These are phyloP conservation scores for Euphorbia pulcherrima DNA, from an alignment of 345 rosid genomes.

Conservation along the genomic window DNA sequence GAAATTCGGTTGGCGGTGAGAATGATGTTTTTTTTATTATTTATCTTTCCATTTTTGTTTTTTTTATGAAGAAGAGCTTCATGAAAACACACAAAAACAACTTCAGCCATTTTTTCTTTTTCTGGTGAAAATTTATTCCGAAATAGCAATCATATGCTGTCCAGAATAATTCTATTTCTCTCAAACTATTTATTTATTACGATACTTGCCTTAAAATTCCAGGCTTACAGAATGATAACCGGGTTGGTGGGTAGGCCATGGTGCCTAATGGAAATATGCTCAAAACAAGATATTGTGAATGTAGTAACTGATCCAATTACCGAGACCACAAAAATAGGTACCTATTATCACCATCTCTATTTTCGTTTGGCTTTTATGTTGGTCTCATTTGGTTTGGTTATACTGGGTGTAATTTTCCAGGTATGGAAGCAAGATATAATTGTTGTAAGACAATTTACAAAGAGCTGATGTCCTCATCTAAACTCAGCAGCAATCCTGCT, in stretches of 20 bases:
- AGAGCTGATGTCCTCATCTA: slow-evolving; percentile 52
- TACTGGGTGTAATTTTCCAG: slow-evolving; percentile 33
- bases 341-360: neutral
- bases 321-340: slow-evolving; percentile 80
- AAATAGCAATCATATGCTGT: too few species aligned
- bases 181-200: too few species aligned
- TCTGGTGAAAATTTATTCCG: neutral
- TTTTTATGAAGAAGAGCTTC: neutral
- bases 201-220: slow-evolving; percentile 28
- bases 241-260: slow-evolving; percentile 79
- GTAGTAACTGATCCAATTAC: slow-evolving; percentile 54
- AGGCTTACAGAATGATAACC: slow-evolving; percentile 69
- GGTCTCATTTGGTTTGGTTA: neutral
- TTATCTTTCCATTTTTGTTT: slow-evolving; percentile 5
- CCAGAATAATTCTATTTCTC: too few species aligned
- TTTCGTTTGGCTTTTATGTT: neutral
- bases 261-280: slow-evolving; percentile 77
- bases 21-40: slow-evolving; percentile 15
- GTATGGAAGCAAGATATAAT: slow-evolving; percentile 69
- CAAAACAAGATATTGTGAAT: slow-evolving; percentile 67
- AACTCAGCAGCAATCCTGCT: slow-evolving; percentile 53
- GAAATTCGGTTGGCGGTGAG: slow-evolving; percentile 73
- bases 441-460: slow-evolving; percentile 72
- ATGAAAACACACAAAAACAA: too few species aligned
- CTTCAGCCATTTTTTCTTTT: too few species aligned